Conservation (phyloP, 1,284 basidiomycete species). For the Phlebopus sp. region DNA sequence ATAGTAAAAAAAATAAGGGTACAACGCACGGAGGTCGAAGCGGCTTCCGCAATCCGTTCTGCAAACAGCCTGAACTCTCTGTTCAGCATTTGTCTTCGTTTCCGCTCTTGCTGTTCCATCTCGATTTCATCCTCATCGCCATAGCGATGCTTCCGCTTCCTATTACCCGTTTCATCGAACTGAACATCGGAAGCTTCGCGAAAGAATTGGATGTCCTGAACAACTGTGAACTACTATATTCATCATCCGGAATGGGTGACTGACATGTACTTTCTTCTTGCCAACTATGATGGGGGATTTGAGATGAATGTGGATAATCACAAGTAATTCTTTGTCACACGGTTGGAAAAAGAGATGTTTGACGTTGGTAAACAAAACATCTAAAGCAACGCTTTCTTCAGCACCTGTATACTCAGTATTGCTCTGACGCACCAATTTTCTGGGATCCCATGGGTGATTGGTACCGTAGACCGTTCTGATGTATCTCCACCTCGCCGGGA, state of each 20-base stretch:
- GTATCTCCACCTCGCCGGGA: conserved; percentile 96
- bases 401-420: neutral
- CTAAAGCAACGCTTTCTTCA: conserved; percentile 40
- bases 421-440: conserved; percentile 70
- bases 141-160: conserved; percentile 95
- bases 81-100: conserved; percentile 86
- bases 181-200: conserved; percentile 97
- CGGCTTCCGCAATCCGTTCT: conserved; percentile 89
- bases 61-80: conserved; percentile 95
- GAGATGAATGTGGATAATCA: conserved; percentile 92
- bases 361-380: conserved; percentile 95
- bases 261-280: conserved; percentile 93
- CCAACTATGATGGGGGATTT: conserved; percentile 98
- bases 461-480: conserved; percentile 95
- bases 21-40: conserved; percentile 60
- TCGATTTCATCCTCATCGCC: conserved; percentile 99
- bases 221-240: conserved; percentile 3
- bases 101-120: conserved; percentile 96
- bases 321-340: conserved; percentile 94
- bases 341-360: conserved; percentile 99
- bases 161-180: conserved; percentile 99
- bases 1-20: neutral
- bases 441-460: conserved; percentile 86
- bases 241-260: neutral
- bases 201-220: conserved; percentile 95